Conservation (phyloP, 805 yeast species). For the Helenozyma rhizophorensis region DNA sequence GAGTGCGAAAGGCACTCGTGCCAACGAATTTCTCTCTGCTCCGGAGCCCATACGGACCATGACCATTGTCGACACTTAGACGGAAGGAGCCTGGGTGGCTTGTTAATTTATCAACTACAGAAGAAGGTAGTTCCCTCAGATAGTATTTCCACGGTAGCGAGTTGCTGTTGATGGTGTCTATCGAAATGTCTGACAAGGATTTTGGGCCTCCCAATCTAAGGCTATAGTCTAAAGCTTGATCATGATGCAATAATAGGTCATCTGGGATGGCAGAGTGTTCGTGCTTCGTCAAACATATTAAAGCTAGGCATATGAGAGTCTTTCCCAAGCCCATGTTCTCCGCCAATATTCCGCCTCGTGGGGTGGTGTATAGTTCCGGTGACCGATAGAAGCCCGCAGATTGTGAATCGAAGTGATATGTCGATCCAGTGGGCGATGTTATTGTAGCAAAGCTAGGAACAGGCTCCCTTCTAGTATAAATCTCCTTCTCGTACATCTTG, state of each 20-base stretch:
- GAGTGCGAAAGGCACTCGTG: constrained; percentile 16
- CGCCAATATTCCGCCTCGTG: constrained; percentile 61
- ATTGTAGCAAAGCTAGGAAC: constrained; percentile 33
- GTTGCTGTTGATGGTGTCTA: constrained; percentile 35
- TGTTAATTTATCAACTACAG: constrained; percentile 33
- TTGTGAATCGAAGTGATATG: constrained; percentile 35
- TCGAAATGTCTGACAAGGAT: constrained; percentile 38
- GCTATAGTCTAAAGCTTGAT: constrained; percentile 5
- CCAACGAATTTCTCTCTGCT: constrained; percentile 6
- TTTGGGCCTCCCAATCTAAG: background rate
- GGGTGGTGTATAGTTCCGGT: constrained; percentile 44
- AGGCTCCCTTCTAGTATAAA: constrained; percentile 22
- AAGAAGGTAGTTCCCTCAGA: constrained; percentile 38
- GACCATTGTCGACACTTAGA: constrained; percentile 17
- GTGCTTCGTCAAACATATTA: constrained; percentile 50
- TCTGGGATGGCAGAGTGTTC: constrained; percentile 47
- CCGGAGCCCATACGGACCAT: constrained; percentile 16
- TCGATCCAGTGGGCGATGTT: constrained; percentile 13
- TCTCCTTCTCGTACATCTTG: constrained; percentile 56
- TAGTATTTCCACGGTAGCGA: constrained; percentile 60
- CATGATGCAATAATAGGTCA: constrained; percentile 18
- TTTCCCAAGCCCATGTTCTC: constrained; percentile 70
- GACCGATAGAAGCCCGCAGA: constrained; percentile 21
- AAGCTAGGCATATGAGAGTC: constrained; percentile 55
- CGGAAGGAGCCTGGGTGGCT: constrained; percentile 45